phyloP scores from a whole-genome alignment of 768 basidiomycete species.

The Boletus sp. region DNA sequence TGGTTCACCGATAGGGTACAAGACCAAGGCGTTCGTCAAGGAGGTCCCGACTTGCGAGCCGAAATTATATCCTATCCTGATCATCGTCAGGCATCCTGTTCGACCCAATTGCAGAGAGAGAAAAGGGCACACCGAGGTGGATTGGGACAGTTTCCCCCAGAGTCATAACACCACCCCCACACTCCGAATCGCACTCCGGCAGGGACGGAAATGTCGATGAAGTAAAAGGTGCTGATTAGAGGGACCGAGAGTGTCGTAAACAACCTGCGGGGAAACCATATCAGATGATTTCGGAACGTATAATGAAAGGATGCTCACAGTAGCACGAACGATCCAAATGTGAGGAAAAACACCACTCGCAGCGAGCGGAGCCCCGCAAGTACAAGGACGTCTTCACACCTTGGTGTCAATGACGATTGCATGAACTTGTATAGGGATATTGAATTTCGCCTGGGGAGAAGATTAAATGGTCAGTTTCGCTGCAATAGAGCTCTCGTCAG shows the following conservation, averaged over 20 bases:
- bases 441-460: background rate
- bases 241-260: conserved; percentile 1
- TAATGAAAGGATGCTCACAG: background rate
- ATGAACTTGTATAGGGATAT: no score
- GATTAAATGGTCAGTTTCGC: background rate
- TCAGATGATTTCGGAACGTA: no score
- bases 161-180: background rate
- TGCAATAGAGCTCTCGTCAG: background rate
- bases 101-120: background rate
- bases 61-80: background rate
- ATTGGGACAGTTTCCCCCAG: background rate
- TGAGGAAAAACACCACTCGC: conserved; percentile 1
- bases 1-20: background rate
- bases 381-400: background rate
- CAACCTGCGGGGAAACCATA: background rate
- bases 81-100: background rate
- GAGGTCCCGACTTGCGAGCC: background rate
- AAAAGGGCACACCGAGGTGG: background rate
- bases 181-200: background rate
- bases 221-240: background rate
- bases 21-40: background rate
- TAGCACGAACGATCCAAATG: background rate
- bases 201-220: background rate
- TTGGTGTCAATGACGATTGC: background rate
- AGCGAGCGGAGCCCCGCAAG: background rate